phyloP scores from a whole-genome alignment of 1,139 yeast species.

The Sugiyamaella paludigena region DNA sequence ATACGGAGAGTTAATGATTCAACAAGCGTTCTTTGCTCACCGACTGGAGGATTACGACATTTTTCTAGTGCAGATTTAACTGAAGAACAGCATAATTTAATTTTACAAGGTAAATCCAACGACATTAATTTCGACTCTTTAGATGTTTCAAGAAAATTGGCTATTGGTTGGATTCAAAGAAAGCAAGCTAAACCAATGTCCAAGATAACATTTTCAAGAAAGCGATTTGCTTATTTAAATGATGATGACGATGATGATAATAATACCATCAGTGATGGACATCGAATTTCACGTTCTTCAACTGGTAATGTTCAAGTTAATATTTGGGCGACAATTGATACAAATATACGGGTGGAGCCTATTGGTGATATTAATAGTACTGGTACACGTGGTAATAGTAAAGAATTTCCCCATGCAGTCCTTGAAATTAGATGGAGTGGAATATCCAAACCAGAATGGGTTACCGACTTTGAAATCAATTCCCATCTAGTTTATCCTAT shows the following conservation, averaged over 20 bases:
- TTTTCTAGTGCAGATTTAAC: slow-evolving; percentile 41
- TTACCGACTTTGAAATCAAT: slow-evolving; percentile 37
- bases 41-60: slow-evolving; percentile 53
- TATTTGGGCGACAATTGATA: slow-evolving; percentile 47
- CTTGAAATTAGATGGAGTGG: slow-evolving; percentile 48
- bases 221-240: slow-evolving; percentile 30
- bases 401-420: slow-evolving; percentile 47
- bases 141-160: slow-evolving; percentile 33
- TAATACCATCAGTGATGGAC: neutral
- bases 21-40: slow-evolving; percentile 42
- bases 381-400: slow-evolving; percentile 11
- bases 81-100: slow-evolving; percentile 31
- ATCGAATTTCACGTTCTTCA: neutral
- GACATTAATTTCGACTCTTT: slow-evolving; percentile 18
- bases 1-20: slow-evolving; percentile 30
- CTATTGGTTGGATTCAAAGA: slow-evolving; percentile 40
- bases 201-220: slow-evolving; percentile 29
- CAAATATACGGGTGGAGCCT: slow-evolving; percentile 44
- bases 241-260: slow-evolving; percentile 16
- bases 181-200: slow-evolving; percentile 33
- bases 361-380: slow-evolving; percentile 23
- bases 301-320: slow-evolving; percentile 5
- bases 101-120: slow-evolving; percentile 29
- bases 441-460: slow-evolving; percentile 38
- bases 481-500: slow-evolving; percentile 41